A percentile compares a stretch with the other conserved stretches of the same genome.
Conservation (phyloP, 2,329 filamentous ascomycete species). For the Colletotrichum higginsianum region DNA sequence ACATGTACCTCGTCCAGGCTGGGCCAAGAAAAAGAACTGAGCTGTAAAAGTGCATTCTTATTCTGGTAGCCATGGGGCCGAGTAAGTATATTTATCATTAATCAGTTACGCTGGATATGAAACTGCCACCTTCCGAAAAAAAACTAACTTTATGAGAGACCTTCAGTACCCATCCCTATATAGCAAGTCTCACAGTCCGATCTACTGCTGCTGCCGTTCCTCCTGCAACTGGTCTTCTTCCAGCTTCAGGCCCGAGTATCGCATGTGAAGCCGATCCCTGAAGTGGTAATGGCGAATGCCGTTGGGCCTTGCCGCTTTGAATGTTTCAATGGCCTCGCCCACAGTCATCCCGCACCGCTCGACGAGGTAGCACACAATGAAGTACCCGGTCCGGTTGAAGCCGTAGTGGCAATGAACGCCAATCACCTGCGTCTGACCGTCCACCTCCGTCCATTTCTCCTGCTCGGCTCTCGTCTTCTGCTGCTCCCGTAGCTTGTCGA, state of each 20-base stretch:
- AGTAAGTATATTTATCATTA: constrained; percentile 17
- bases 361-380: constrained; percentile 91
- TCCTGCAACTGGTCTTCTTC: constrained; percentile 13
- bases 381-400: constrained; percentile 94
- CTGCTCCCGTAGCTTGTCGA: constrained; percentile 72
- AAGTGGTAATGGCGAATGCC: constrained; percentile 95
- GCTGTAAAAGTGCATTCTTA: neutral
- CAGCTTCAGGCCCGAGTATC: constrained; percentile 69
- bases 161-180: neutral
- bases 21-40: neutral
- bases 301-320: constrained; percentile 79
- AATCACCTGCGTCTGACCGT: constrained; percentile 65
- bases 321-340: constrained; percentile 84
- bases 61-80: neutral
- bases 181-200: neutral
- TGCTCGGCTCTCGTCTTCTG: constrained; percentile 63
- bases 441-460: constrained; percentile 58
- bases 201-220: neutral
- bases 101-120: constrained; percentile 9
- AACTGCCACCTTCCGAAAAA: neutral
- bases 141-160: neutral
- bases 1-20: neutral
- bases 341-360: constrained; percentile 81
- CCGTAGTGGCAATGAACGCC: constrained; percentile 97
- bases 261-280: constrained; percentile 84